Evolutionary conservation across 192 early-diverging fungal species (phyloP), one percentile per base, ranked within the genome.

Genomic region (Gonapodya sp.): DNA sequence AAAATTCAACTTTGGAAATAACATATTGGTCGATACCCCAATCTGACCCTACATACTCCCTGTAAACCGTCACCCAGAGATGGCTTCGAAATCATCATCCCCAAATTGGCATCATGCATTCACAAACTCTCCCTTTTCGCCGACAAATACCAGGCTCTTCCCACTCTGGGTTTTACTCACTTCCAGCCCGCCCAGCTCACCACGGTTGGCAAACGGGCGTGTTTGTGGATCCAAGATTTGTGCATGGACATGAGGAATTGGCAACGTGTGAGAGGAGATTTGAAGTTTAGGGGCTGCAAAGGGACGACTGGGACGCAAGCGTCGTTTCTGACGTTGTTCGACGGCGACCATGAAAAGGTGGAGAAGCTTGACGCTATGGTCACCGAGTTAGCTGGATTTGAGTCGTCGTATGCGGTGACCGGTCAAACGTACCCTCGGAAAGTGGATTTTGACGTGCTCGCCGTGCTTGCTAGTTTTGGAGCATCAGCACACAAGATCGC

Each of bases 261-360:
- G 86, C 86, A 89, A 78, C 92, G 97, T 73, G 94, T 92, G 2
- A 92, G 96, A 77, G 86, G 92, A 73, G 97, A 99, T 83, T 84
- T 99, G 79, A 89, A 92, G 35, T 95, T 97, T 91, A 89, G 97
- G 78, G 97, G 97, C 75, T 96, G 95, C 84, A 99, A 99, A 89
- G 97, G 97, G 35, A 99, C 97, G 35, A 99, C 97, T 0, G 97
- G 97, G 77, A 99, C 97, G 24, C 97, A 99, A 87, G 97, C 94
- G 31, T 97, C 96, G 31, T 99, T 99, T 87, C 87, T 99, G 85
- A 89, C 96, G 2, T 90, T 99, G 79, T 99, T 99, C 79, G 91
- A 96, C 72, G 95, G 95, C 31, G 91, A 99, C 83, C 94, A 96
- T 78, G 94, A 92, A 33, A 98, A 99, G 87, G 34, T 72, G 35